Evolutionary conservation across 2,329 filamentous ascomycete species (phyloP).

Genomic region (Triangularia setosa): DNA sequence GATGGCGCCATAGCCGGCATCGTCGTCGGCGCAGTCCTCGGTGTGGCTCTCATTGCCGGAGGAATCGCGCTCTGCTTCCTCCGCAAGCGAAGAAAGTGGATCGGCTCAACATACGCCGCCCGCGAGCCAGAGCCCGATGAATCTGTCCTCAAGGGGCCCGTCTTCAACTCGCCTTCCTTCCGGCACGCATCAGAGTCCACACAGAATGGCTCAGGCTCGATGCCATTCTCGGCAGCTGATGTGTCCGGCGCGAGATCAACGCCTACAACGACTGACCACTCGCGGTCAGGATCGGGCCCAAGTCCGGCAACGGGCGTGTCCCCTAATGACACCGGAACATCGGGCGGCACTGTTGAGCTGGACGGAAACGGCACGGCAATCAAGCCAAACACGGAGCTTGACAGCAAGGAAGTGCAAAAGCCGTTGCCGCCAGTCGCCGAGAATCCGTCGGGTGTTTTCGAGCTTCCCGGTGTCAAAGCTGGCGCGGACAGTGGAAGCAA

Average conservation of each 20-base stretch:
- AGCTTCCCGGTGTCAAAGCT: conserved; percentile 26
- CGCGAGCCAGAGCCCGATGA: conserved; percentile 26
- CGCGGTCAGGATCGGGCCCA: conserved; percentile 6
- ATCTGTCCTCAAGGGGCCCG: conserved; percentile 29
- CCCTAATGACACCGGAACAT: conserved; percentile 3
- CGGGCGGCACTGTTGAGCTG: conserved; percentile 24
- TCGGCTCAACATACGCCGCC: conserved; percentile 17
- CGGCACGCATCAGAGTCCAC: conserved; percentile 16
- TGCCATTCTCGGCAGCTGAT: conserved; percentile 24
- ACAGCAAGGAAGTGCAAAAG: conserved; percentile 21
- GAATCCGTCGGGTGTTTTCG: conserved; percentile 25
- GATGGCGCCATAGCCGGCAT: conserved; percentile 29
- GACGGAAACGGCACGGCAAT: conserved; percentile 42
- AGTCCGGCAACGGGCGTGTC: conserved; percentile 1
- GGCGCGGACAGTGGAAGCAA: background rate
- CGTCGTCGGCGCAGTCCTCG: conserved; percentile 21
- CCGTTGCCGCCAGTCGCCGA: conserved; percentile 13
- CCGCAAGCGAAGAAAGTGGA: conserved; percentile 25
- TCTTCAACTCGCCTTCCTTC: conserved; percentile 27
- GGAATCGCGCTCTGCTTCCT: conserved; percentile 18
- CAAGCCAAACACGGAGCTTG: conserved; percentile 34
- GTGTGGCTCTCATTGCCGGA: conserved; percentile 17
- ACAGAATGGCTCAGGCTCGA: conserved; percentile 18
- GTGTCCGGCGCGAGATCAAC: conserved; percentile 16
- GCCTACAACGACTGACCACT: background rate